Base-by-base conservation (phyloP, 495 filamentous ascomycete species). In the Astrothelium macrocarpum region DNA sequence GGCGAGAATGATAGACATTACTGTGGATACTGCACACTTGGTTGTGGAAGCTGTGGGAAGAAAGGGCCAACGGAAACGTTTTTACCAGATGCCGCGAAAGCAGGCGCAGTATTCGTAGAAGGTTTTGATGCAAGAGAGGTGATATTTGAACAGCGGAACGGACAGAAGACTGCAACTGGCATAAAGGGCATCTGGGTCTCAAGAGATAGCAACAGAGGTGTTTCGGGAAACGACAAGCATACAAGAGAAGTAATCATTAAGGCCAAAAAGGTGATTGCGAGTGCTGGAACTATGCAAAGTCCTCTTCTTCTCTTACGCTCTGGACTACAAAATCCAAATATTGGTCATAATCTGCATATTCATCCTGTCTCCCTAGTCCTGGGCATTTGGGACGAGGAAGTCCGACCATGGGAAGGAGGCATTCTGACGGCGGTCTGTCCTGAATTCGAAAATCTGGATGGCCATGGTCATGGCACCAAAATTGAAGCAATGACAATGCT, bases 401-500 rank as follows among this genome's bases (percentile, higher is more conserved):
- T 84, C 14, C 81, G 80, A 29, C 87, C 88, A 0, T 95, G 90
- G 90, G 90, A 95, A 80, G 90, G 84, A 23, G 73, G 78, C 1
- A 86, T 88, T 45, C 79, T 97, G 61, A 97, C 92, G 0, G 80
- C 83, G 3, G 84, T 93, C 1, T 85, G 87, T 65, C 84, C 81
- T 39, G 85, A 87, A 53, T 90, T 91, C 63, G 90, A 95, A 66
- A 86, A 96, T 66, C 81, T 91, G 0, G 91, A 96, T 71, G 82
- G 82, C 31, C 76, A 87, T 25, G 89, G 90, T 32, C 90, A 97
- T 67, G 93, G 93, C n/a, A 79, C 78, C 60, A 95, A 93, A 74
- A 75, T 96, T 18, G 88, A 94, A 74, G 77, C 82, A 25, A 80
- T 79, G n/a, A 77, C 79, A 32, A 91, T 90, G 88, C 65, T 87